Percentiles rank a stretch among this genome's conserved stretches.
These are phyloP conservation scores for Fraxinus platypoda DNA, from an alignment of 305 asterid species.

Conservation along the genomic window DNA sequence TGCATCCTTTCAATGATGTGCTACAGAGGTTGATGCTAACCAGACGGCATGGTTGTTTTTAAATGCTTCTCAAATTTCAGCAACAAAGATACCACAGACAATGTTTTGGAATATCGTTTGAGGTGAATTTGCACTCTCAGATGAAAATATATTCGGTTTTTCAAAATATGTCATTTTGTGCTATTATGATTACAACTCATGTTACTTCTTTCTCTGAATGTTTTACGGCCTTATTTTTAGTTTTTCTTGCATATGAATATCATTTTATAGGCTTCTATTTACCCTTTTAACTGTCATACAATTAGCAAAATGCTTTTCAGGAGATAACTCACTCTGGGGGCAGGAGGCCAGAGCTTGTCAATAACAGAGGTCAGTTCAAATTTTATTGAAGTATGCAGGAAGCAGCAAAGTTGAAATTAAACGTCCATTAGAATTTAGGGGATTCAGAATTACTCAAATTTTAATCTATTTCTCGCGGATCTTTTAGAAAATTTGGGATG, in stretches of 20 bases:
- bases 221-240: background rate
- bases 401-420: background rate
- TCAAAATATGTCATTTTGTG: background rate
- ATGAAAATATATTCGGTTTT: background rate
- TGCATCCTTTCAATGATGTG: conserved; percentile 33
- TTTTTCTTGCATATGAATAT: background rate
- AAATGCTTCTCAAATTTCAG: conserved; percentile 47
- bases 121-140: conserved; percentile 46
- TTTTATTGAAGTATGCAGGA: background rate
- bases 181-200: background rate
- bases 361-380: conserved; percentile 59
- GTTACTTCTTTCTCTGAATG: too few species aligned
- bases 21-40: conserved; percentile 32
- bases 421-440: background rate
- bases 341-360: conserved; percentile 94
- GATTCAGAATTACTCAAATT: background rate
- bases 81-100: conserved; percentile 49
- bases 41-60: conserved; percentile 55
- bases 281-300: background rate
- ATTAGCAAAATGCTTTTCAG: conserved; percentile 29
- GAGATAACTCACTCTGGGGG: conserved; percentile 94
- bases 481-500: background rate
- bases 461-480: background rate
- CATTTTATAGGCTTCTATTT: background rate
- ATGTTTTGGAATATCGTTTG: conserved; percentile 83